Conservation (phyloP, 768 basidiomycete genomes). For the Cyathus striatus region DNA sequence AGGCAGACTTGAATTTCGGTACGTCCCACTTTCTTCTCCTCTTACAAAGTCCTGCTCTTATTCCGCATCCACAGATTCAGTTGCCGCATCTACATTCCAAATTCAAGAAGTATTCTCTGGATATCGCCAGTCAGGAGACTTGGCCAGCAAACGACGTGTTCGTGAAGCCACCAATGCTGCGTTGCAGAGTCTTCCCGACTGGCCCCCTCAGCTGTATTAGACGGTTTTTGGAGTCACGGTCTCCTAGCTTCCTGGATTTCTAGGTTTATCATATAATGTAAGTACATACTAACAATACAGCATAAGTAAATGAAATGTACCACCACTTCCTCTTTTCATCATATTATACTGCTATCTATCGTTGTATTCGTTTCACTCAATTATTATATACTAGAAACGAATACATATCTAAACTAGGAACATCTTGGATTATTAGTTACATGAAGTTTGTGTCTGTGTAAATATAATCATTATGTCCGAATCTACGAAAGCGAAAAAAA, state of each 20-base stretch:
- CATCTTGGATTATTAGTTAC: too few species aligned
- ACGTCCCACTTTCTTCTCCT: slow-evolving; percentile 10
- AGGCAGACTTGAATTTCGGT: slow-evolving; percentile 52
- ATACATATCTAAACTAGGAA: too few species aligned
- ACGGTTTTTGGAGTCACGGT: neutral
- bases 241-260: too few species aligned
- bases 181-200: slow-evolving; percentile 65
- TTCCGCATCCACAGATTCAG: slow-evolving; percentile 38
- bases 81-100: slow-evolving; percentile 69
- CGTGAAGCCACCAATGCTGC: slow-evolving; percentile 78
- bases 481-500: too few species aligned
- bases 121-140: slow-evolving; percentile 71
- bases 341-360: neutral
- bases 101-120: slow-evolving; percentile 69
- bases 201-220: slow-evolving; percentile 47
- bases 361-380: neutral
- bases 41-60: neutral
- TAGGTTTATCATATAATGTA: too few species aligned
- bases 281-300: too few species aligned
- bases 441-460: too few species aligned
- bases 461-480: too few species aligned
- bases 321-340: slow-evolving; percentile 3
- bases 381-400: too few species aligned
- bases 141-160: slow-evolving; percentile 68
- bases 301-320: neutral